These are phyloP conservation scores for Penicillium alfredii DNA, from an alignment of 495 filamentous ascomycete genomes.

Conservation along the genomic window DNA sequence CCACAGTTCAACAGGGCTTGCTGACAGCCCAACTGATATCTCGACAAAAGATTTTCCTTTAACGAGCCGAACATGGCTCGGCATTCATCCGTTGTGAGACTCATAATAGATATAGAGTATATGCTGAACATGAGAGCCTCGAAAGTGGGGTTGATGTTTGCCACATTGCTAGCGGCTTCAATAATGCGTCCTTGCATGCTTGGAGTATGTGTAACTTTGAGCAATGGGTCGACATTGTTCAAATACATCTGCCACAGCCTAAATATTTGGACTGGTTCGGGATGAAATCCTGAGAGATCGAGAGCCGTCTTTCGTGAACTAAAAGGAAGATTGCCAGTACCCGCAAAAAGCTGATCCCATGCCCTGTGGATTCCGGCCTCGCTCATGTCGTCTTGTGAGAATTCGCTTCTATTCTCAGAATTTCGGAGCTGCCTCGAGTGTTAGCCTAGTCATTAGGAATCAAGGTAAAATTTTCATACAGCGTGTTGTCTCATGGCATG, in stretches of 20 bases:
- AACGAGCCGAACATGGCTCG: slow-evolving; percentile 33
- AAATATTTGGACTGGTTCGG: slow-evolving; percentile 36
- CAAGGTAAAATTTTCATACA: slow-evolving; percentile 26
- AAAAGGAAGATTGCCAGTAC: slow-evolving; percentile 43
- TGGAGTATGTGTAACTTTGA: slow-evolving; percentile 50
- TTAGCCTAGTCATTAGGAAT: not conserved
- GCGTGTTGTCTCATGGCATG: slow-evolving; percentile 43
- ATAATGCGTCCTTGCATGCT: slow-evolving; percentile 42
- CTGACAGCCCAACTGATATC: slow-evolving; percentile 49
- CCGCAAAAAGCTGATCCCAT: slow-evolving; percentile 37
- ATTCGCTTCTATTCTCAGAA: slow-evolving; percentile 25
- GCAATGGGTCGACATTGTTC: slow-evolving; percentile 47
- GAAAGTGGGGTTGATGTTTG: slow-evolving; percentile 14
- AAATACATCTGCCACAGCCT: slow-evolving; percentile 46
- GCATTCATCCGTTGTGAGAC: slow-evolving; percentile 39
- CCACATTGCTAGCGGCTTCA: slow-evolving; percentile 25
- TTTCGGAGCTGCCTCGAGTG: slow-evolving; percentile 17
- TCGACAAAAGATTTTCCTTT: slow-evolving; percentile 39
- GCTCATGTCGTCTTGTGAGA: slow-evolving; percentile 21
- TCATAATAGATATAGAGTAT: slow-evolving; percentile 46
- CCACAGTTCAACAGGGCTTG: slow-evolving; percentile 47
- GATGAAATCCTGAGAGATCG: slow-evolving; percentile 45
- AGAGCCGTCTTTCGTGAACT: slow-evolving; percentile 33
- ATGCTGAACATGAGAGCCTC: slow-evolving; percentile 52
- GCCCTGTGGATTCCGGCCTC: slow-evolving; percentile 33